phyloP scores from a whole-genome alignment of 2,329 filamentous ascomycete species.

The Calonectria pseudoturangicola region DNA sequence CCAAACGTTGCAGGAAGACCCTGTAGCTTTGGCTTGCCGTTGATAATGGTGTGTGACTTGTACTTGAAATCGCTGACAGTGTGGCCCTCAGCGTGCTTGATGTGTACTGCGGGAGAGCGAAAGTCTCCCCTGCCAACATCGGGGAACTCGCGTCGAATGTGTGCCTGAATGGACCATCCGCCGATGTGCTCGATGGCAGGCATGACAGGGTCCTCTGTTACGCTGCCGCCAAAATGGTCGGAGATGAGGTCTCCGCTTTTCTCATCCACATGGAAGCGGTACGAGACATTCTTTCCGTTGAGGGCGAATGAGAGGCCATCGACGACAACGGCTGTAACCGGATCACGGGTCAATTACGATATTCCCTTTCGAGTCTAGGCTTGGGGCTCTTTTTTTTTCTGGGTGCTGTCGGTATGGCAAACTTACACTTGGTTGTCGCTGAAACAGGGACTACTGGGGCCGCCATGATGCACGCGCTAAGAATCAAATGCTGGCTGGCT shows the following conservation, averaged over 20 bases:
- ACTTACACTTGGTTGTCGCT: not conserved
- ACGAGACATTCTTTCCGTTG: conserved; percentile 74
- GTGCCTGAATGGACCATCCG: conserved; percentile 74
- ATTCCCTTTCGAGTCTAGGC: not conserved
- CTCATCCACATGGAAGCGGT: conserved; percentile 78
- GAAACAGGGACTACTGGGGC: conserved; percentile 10
- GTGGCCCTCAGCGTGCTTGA: conserved; percentile 74
- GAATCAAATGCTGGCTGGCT: not conserved
- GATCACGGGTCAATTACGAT: not conserved
- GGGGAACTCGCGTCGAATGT: conserved; percentile 76
- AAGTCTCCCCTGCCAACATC: conserved; percentile 79
- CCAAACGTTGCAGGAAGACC: conserved; percentile 78
- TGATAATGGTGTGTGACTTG: conserved; percentile 71
- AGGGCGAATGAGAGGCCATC: conserved; percentile 74
- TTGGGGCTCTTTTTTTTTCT: not conserved
- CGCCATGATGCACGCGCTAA: conserved; percentile 13
- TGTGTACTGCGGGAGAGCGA: conserved; percentile 76
- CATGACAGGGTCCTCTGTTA: conserved; percentile 69
- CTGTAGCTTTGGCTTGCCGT: conserved; percentile 73
- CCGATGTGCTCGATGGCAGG: conserved; percentile 58
- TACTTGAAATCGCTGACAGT: conserved; percentile 77
- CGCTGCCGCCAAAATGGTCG: conserved; percentile 76
- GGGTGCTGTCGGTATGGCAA: not conserved
- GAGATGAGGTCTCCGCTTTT: conserved; percentile 73
- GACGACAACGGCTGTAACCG: conserved; percentile 68